Evolutionary conservation across 1,284 basidiomycete genomes (phyloP).

Genomic region (Earliella scabrosa): DNA sequence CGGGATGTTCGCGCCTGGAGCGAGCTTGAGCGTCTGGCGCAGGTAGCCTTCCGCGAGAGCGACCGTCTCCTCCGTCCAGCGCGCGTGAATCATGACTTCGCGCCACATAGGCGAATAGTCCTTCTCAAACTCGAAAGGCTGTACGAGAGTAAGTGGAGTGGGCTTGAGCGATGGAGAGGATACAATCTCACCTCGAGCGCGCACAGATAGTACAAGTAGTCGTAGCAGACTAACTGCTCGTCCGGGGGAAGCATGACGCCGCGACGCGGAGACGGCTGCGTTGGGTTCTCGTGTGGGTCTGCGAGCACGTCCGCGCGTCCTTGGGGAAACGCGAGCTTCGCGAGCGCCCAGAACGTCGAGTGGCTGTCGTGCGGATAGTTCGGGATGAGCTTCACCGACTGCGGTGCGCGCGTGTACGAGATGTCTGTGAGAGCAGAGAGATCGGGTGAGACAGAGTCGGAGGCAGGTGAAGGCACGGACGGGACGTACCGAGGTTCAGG

Average conservation of each 20-base stretch:
- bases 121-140: slow-evolving; percentile 33
- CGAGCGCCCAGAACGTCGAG: slow-evolving; percentile 45
- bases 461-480: background rate
- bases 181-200: slow-evolving; percentile 41
- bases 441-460: background rate
- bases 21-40: slow-evolving; percentile 27
- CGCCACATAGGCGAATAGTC: slow-evolving; percentile 49
- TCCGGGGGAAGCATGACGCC: slow-evolving; percentile 44
- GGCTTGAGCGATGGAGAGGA: background rate
- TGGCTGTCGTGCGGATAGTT: slow-evolving; percentile 42
- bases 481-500: slow-evolving; percentile 52
- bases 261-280: slow-evolving; percentile 33
- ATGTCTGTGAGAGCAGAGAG: slow-evolving; percentile 37
- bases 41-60: slow-evolving; percentile 34
- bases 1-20: background rate
- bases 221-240: slow-evolving; percentile 55
- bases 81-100: slow-evolving; percentile 46
- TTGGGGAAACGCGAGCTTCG: slow-evolving; percentile 43
- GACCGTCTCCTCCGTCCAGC: slow-evolving; percentile 38
- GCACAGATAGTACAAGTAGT: slow-evolving; percentile 53
- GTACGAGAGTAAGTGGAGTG: background rate
- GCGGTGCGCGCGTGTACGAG: slow-evolving; percentile 49
- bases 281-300: slow-evolving; percentile 29
- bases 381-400: slow-evolving; percentile 41
- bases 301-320: slow-evolving; percentile 29